Evolutionary conservation across 768 basidiomycete species (phyloP).

Genomic region (Russula olivacea): DNA sequence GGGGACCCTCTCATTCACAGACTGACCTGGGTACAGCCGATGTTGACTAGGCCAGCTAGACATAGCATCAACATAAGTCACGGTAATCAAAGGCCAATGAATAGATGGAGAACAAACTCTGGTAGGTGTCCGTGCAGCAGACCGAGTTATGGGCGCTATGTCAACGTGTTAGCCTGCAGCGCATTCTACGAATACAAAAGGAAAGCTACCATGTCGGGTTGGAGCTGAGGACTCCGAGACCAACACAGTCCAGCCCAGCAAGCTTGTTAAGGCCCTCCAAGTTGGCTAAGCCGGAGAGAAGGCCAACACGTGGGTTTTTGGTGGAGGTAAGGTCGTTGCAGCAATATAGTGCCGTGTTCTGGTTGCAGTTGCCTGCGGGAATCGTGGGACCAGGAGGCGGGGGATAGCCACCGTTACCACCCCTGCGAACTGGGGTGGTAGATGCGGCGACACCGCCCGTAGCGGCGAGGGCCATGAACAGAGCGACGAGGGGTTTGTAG

Average conservation of each 20-base stretch:
- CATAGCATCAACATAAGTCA: background rate
- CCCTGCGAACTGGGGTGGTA: conserved; percentile 1
- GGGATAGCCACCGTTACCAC: background rate
- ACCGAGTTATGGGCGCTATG: background rate
- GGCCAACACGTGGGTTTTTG: rapidly evolving
- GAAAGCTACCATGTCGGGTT: background rate
- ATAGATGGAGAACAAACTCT: conserved; percentile 1
- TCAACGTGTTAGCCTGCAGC: background rate
- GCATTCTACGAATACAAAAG: background rate
- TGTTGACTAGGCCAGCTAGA: background rate
- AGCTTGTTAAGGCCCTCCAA: background rate
- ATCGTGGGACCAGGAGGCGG: background rate
- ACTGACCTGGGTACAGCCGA: background rate
- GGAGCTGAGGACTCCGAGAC: background rate
- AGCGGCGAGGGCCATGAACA: background rate
- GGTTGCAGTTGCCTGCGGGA: background rate
- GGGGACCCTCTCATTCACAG: background rate
- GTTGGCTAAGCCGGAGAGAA: rapidly evolving
- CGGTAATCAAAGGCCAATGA: background rate
- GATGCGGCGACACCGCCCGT: conserved; percentile 1
- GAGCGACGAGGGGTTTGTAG: conserved; percentile 7
- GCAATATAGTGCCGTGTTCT: background rate
- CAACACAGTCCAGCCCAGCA: background rate
- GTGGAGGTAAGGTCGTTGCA: background rate
- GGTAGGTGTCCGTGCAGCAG: background rate